A percentile compares a stretch with the other conserved stretches of the same genome.
phyloP scores from a whole-genome alignment of 179 eudicot species.

The Patellifolia procumbens region DNA sequence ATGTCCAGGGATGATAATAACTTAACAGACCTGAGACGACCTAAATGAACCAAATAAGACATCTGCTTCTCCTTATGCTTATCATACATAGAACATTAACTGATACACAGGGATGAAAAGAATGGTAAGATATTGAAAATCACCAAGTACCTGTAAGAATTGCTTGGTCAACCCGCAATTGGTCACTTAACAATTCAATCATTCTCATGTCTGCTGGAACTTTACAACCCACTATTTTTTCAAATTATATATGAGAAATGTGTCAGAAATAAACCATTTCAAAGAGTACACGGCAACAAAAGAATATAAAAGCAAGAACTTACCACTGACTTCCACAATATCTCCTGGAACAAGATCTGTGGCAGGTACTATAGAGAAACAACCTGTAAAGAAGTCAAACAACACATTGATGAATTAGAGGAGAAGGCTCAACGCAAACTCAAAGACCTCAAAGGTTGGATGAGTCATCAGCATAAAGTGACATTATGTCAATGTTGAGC shows the following conservation, averaged over 20 bases:
- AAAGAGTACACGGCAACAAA: background rate
- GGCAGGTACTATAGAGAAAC: slow-evolving; percentile 93
- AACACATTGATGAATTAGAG: background rate
- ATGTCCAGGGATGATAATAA: background rate
- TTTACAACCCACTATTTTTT: slow-evolving; percentile 83
- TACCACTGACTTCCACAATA: slow-evolving; percentile 96
- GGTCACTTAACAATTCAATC: slow-evolving; percentile 89
- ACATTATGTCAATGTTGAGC: background rate
- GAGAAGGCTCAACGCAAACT: background rate
- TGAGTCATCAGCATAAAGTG: background rate
- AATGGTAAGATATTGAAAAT: background rate
- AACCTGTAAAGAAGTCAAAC: slow-evolving; percentile 50
- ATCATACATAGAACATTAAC: slow-evolving; percentile 2
- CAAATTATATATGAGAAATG: slow-evolving; percentile 8
- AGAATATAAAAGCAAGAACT: slow-evolving; percentile 20
- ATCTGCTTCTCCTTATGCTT: background rate
- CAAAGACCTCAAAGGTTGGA: slow-evolving; percentile 11
- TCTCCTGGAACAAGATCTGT: slow-evolving; percentile 97
- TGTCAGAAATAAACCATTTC: background rate
- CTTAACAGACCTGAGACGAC: background rate
- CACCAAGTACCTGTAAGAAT: slow-evolving; percentile 84
- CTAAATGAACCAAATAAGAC: slow-evolving; percentile 2
- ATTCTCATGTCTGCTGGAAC: slow-evolving; percentile 98
- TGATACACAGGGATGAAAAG: background rate
- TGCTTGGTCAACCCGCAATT: slow-evolving; percentile 97